phyloP scores from a whole-genome alignment of 2,329 filamentous ascomycete species.

The Pseudofabraea citricarpa region DNA sequence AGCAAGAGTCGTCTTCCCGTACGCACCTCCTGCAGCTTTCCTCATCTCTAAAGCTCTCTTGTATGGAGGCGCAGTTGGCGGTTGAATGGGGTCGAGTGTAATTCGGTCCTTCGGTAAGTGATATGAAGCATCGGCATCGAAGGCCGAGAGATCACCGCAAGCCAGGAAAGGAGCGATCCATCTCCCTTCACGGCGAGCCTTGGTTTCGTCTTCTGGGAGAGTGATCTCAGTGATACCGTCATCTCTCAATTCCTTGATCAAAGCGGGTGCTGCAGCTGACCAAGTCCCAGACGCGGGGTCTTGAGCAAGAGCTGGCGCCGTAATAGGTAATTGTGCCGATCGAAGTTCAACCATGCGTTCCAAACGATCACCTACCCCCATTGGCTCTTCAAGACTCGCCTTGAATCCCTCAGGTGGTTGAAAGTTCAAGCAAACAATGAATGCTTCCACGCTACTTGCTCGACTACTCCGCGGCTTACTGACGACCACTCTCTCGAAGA shows the following conservation, averaged over 20 bases:
- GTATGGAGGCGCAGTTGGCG: slow-evolving; percentile 93
- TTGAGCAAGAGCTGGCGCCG: slow-evolving; percentile 40
- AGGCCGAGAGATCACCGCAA: slow-evolving; percentile 92
- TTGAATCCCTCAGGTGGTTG: slow-evolving; percentile 71
- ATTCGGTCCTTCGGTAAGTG: slow-evolving; percentile 80
- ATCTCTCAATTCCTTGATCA: slow-evolving; percentile 6
- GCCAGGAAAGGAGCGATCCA: slow-evolving; percentile 97
- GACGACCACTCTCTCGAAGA: slow-evolving; percentile 82
- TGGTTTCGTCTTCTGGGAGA: slow-evolving; percentile 26
- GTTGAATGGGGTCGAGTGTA: slow-evolving; percentile 87
- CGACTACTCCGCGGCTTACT: slow-evolving; percentile 91
- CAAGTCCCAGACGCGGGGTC: slow-evolving; percentile 39
- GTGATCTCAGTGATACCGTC: slow-evolving; percentile 21
- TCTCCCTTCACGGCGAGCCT: slow-evolving; percentile 41
- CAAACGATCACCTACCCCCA: slow-evolving; percentile 59
- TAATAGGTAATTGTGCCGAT: slow-evolving; percentile 34
- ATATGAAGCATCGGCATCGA: slow-evolving; percentile 94
- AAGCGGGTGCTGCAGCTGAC: slow-evolving; percentile 20
- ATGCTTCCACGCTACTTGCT: slow-evolving; percentile 95
- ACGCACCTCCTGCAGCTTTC: slow-evolving; percentile 66
- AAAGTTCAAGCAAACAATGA: slow-evolving; percentile 92
- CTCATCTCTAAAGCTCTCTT: slow-evolving; percentile 84
- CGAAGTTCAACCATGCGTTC: slow-evolving; percentile 43
- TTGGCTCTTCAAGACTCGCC: slow-evolving; percentile 69
- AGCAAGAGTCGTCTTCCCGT: slow-evolving; percentile 23